Percentiles rank a stretch among this genome's conserved stretches.
phyloP scores from a whole-genome alignment of 148 eudicot species.

The Diospyros lotus region DNA sequence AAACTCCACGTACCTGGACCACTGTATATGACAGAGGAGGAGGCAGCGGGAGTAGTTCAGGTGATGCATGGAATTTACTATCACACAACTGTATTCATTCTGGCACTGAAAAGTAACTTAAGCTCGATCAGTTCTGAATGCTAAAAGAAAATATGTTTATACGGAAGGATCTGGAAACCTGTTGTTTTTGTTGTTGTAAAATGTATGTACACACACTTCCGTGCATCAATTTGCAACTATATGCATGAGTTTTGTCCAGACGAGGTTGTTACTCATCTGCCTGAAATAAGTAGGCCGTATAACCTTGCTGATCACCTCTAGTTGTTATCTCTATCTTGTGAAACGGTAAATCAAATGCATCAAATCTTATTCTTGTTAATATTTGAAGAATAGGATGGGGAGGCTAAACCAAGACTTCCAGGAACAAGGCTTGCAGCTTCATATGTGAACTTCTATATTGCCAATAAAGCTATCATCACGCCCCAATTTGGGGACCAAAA shows the following conservation, averaged over 20 bases:
- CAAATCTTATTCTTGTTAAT: background rate
- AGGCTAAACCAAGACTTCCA: slow-evolving; percentile 69
- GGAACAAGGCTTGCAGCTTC: slow-evolving; percentile 95
- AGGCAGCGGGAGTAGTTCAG: slow-evolving; percentile 74
- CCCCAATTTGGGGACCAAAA: slow-evolving; percentile 94
- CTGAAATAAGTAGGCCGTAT: background rate
- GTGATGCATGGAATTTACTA: slow-evolving; percentile 26
- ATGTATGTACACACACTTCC: background rate
- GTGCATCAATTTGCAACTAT: background rate
- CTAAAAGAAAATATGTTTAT: background rate
- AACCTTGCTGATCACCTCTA: background rate
- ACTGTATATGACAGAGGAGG: slow-evolving; percentile 78
- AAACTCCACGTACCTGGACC: slow-evolving; percentile 94
- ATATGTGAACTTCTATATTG: slow-evolving; percentile 88
- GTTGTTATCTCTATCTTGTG: background rate
- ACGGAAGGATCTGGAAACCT: background rate
- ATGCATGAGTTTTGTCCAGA: background rate
- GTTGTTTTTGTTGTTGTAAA: background rate
- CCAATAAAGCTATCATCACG: slow-evolving; percentile 75
- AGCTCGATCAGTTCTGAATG: background rate
- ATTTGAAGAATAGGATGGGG: slow-evolving; percentile 45
- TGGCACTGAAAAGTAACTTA: background rate
- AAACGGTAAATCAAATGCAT: background rate
- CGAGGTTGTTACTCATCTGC: background rate
- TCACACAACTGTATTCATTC: background rate